Evolutionary conservation across 2,329 filamentous ascomycete genomes (phyloP).

Genomic region (Magnaporthales sp.): DNA sequence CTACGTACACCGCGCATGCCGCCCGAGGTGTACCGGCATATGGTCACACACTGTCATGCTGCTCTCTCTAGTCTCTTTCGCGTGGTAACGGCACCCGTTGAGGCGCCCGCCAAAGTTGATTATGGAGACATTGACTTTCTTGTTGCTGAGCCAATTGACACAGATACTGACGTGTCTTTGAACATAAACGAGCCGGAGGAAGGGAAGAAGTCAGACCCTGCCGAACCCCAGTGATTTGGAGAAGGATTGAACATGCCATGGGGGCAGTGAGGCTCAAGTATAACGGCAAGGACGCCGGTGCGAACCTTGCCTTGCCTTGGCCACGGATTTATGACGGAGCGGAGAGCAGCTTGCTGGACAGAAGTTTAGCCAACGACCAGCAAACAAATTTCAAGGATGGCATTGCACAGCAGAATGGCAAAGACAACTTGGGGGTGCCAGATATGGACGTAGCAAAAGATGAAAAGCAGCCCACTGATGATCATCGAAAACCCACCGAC

Average conservation of each 20-base stretch:
- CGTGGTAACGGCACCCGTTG: conserved; percentile 51
- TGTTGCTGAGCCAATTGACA: conserved; percentile 26
- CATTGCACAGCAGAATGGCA: not conserved
- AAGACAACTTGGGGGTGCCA: conserved; percentile 5
- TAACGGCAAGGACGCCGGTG: conserved; percentile 17
- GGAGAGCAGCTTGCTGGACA: not conserved
- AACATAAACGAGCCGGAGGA: not conserved
- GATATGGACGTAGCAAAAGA: conserved; percentile 6
- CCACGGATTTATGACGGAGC: not conserved
- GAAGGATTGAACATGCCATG: conserved; percentile 30
- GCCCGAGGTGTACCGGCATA: conserved; percentile 41
- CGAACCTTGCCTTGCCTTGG: conserved; percentile 48
- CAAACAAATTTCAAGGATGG: not conserved
- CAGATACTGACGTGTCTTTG: not conserved
- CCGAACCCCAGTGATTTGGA: conserved; percentile 7
- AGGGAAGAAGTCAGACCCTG: conserved; percentile 1
- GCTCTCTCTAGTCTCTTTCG: conserved; percentile 43
- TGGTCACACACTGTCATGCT: conserved; percentile 35
- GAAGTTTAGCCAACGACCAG: not conserved
- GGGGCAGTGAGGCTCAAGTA: conserved; percentile 25
- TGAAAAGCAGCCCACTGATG: not conserved
- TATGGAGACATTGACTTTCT: conserved; percentile 70
- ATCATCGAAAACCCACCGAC: conserved; percentile 8
- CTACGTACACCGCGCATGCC: conserved; percentile 60
- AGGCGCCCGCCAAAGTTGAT: conserved; percentile 59